Evolutionary conservation across 2,329 filamentous ascomycete genomes (phyloP), one percentile per base, ranked within the genome.

Genomic region (Ceratocystis huliohia): DNA sequence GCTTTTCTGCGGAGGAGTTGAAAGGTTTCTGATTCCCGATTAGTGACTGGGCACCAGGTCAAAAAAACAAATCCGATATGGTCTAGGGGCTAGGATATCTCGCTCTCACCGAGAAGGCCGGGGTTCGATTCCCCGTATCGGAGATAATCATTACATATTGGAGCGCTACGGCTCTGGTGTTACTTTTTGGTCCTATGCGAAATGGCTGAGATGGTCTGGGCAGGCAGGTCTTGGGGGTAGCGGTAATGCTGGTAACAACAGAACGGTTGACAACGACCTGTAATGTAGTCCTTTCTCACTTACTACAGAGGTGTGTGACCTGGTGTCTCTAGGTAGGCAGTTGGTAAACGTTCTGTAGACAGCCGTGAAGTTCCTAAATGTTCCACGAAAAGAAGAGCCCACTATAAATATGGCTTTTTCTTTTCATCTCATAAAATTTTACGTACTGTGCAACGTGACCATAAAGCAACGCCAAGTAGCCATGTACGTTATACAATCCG

Each of bases 121-220:
- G 69, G 69, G 69, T 70, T 70, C 69, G 67, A 70, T 70, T 70
- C 69, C 69, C 69, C 64, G 69, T 69, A 69, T 66, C 68, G 69
- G 69, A 70, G 66, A 4, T 13, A n/a, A 4, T n/a, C 17, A 37
- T 1, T 20, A 1, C 4, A 8, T 5, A 17, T n/a, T n/a, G 33
- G 1, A 10, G 33, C 33, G 33, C 2, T 37, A 3, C 7, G 13
- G 33, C n/a, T n/a, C 30, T 6, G 17, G 10, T 33, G 15, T 20
- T 10, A n/a, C 7, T 30, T 59, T 59, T 59, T 33, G 17, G 53
- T 2, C 17, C 6, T 5, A 0, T 50, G 8, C 10, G 37, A 37
- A 37, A 37, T 37, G 33, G 8, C 33, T 1, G 8, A 41, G 37
- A 13, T 41, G 33, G 33, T 8, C 10, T 37, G 3, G 10, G 33